Evolutionary conservation across 2,329 filamentous ascomycete genomes (phyloP), one percentile per base, ranked within the genome.

Genomic region (Scytalidium sp.): DNA sequence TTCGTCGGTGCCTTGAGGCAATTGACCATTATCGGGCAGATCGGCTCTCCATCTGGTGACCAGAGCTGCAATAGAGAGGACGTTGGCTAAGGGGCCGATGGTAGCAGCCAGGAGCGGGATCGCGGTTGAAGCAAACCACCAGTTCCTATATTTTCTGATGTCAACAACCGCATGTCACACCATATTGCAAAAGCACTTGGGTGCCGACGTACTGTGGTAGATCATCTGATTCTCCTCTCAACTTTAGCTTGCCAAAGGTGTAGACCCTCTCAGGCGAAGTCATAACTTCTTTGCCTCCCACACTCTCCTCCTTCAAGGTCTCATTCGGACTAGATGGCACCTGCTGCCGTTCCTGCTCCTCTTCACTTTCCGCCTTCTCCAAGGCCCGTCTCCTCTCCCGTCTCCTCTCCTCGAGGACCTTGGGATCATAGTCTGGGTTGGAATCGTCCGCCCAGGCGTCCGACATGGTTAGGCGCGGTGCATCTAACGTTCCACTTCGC

Each of bases 41-140:
- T 67, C 70, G 56, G 75, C 70, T 52, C 81, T 74, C 85, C 85
- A 88, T 10, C 75, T 76, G 17, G 79, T 80, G 2, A 87, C 83
- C 42, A 88, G 67, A 1, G 84, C 84, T 21, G 82, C 83, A 47
- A 88, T 84, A 1, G 81, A 85, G 52, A 85, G 73, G 19, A 88
- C 76, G 60, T 88, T 88, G 3, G 85, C 85, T n/a, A 88, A 67
- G 1, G 85, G 85, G 0, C 83, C 84, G n/a, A 85, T 75, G 1
- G 84, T 83, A 13, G 85, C 85, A 3, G 84, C 84, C 3, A 88
- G 68, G 3, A 88, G 73, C 3, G 81, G 81, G 41, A 83, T 67
- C 3, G 67, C 68, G 3, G 66, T 71, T 1, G 65, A 67, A 29
- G 67, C 69, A 48, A 71, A 66, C 67, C 67, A 71, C 70, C 69